These are phyloP conservation scores for Physcia stellaris DNA, from an alignment of 495 filamentous ascomycete genomes.

Conservation along the genomic window DNA sequence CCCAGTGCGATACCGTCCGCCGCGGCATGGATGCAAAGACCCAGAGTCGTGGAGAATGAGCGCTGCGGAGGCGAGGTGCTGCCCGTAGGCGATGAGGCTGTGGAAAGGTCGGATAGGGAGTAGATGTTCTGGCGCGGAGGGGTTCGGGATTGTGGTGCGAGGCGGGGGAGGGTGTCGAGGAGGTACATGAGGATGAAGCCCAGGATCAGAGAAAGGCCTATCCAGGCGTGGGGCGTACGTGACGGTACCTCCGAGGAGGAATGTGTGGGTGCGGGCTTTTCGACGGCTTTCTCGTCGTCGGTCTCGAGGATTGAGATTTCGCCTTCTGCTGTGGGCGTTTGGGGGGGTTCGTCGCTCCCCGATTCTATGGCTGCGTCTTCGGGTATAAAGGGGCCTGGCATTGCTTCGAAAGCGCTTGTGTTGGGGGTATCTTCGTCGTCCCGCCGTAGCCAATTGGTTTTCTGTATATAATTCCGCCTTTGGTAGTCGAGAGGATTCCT, in stretches of 20 bases:
- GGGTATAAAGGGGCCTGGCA: constrained; percentile 17
- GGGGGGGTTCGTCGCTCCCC: constrained; percentile 4
- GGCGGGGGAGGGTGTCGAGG: constrained; percentile 74
- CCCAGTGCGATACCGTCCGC: constrained; percentile 96
- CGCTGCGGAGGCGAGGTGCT: constrained; percentile 20
- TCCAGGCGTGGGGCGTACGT: constrained; percentile 52
- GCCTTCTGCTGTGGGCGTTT: constrained; percentile 16
- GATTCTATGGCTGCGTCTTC: constrained; percentile 5
- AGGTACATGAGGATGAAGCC: constrained; percentile 97
- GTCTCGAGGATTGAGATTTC: constrained; percentile 13
- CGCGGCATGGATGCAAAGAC: constrained; percentile 88
- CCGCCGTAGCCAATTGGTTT: too few relatives aligned
- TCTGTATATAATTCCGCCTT: neutral
- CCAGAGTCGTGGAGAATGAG: constrained; percentile 65
- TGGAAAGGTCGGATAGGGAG: constrained; percentile 16
- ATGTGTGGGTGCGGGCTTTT: constrained; percentile 4
- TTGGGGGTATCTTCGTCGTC: neutral
- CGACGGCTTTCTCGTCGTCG: constrained; percentile 3
- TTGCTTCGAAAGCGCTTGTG: constrained; percentile 7
- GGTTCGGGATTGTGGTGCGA: constrained; percentile 44
- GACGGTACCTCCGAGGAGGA: constrained; percentile 10
- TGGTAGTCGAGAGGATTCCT: neutral
- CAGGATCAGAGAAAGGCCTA: constrained; percentile 72
- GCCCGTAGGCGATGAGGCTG: constrained; percentile 15
- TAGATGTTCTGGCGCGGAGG: constrained; percentile 29